Conservation (phyloP, 371 early-diverging fungal species). For the Saksenaea vasiformis region DNA sequence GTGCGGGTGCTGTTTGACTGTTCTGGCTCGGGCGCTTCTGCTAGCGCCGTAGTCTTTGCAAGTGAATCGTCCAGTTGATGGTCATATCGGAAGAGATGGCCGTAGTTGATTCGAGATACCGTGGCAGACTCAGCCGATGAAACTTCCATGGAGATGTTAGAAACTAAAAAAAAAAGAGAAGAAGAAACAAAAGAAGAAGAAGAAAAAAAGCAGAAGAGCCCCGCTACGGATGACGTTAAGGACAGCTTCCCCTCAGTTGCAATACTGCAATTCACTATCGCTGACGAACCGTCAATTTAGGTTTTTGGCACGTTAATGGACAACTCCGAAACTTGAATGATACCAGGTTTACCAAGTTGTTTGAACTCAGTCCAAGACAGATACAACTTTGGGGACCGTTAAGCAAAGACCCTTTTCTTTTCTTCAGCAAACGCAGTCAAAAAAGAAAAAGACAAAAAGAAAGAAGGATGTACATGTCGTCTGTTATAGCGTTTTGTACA, state of each 20-base stretch:
- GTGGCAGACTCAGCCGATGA: neutral
- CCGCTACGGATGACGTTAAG: neutral
- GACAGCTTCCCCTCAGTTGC: neutral
- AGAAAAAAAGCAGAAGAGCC: neutral
- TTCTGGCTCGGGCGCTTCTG: slow-evolving; percentile 4
- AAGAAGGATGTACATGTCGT: no score
- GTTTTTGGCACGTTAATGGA: no score
- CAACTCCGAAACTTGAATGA: no score
- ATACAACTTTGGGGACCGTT: no score
- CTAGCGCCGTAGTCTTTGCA: no score
- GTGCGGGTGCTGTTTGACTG: slow-evolving; percentile 9
- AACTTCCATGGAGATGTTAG: slow-evolving; percentile 3
- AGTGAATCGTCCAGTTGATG: neutral
- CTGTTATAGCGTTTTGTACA: no score
- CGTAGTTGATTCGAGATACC: slow-evolving; percentile 18
- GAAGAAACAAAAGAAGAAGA: slow-evolving; percentile 1
- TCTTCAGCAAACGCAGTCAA: no score
- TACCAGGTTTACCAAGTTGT: no score
- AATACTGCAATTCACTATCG: neutral
- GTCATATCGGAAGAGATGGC: slow-evolving; percentile 17
- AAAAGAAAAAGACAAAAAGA: no score
- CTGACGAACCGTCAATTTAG: no score
- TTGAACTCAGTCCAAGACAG: no score
- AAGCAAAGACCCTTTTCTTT: no score
- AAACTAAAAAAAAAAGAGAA: slow-evolving; percentile 6